Evolutionary conservation across 495 filamentous ascomycete species (phyloP).

Genomic region (Penicillium angulare): DNA sequence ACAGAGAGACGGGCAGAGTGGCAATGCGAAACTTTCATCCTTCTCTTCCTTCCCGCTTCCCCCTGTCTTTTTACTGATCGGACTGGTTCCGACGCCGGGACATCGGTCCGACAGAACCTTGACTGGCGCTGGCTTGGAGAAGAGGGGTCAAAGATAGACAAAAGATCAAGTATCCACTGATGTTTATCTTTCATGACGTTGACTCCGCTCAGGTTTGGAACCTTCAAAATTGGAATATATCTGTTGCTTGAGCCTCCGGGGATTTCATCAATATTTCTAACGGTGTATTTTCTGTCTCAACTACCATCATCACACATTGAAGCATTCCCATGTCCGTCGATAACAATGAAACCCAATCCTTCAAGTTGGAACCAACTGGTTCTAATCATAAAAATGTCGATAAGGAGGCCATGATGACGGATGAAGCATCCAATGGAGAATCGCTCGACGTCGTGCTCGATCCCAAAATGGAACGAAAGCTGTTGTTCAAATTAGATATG

Average conservation of each 20-base stretch:
- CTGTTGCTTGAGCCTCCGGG: background rate
- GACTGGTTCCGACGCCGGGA: too few species aligned
- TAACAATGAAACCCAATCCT: background rate
- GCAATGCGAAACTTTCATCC: too few species aligned
- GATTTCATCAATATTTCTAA: too few species aligned
- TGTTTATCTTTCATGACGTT: conserved; percentile 7
- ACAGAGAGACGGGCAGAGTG: too few species aligned
- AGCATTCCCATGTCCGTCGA: too few species aligned
- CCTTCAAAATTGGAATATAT: background rate
- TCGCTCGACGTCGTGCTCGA: conserved; percentile 28
- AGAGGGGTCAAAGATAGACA: conserved; percentile 4
- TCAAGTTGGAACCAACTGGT: conserved; percentile 11
- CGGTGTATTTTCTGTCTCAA: too few species aligned
- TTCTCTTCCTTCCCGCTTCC: too few species aligned
- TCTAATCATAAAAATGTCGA: conserved; percentile 16
- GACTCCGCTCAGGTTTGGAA: too few species aligned
- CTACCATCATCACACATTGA: too few species aligned
- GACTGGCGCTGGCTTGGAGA: too few species aligned
- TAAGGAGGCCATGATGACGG: background rate
- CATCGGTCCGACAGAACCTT: too few species aligned
- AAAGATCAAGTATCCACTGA: conserved; percentile 1
- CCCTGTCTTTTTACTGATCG: too few species aligned
- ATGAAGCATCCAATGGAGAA: conserved; percentile 16
- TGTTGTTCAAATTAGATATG: conserved; percentile 43
- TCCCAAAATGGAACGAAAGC: conserved; percentile 32